Evolutionary conservation across 2,329 filamentous ascomycete genomes (phyloP), one percentile per base, ranked within the genome.

Genomic region (Fusarium napiforme): DNA sequence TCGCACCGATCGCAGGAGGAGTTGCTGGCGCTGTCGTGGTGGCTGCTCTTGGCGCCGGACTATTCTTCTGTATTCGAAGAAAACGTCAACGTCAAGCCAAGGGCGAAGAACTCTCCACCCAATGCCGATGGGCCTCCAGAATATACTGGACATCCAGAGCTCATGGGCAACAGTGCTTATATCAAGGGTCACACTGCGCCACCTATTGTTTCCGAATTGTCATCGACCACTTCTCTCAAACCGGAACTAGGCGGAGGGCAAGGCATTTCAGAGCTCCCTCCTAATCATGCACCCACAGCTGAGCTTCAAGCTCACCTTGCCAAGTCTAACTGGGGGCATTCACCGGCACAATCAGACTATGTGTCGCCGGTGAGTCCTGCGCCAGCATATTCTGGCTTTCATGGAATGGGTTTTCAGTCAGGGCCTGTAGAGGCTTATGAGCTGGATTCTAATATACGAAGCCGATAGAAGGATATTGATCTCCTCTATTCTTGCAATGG

Each of bases 61-160:
- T 79, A 1, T 79, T 82, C 30, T 79, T 86, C 61, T 81, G 85
- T 74, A 79, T 85, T 46, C 74, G 83, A 30, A 81, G 77, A 46
- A 79, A 75, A 42, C 81, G 79, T 36, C 80, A 77, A 32, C 77
- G 68, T 28, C 43, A 75, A n/a, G 47, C 49, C 15, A 65, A 65
- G 23, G 79, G 78, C 42, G 68, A 78, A 30, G 62, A 74, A 39
- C 65, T 81, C 26, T 61, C 64, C 6, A 66, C 69, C 69, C 19
- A 45, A 63, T n/a, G 45, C 60, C 19, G 55, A 70, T 14, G 46
- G 74, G 40, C 62, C 65, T 28, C 59, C 77, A 15, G 69, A 76
- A 8, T 75, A 75, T 60, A 74, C 73, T 21, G 81, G 81, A 7
- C 83, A 82, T 59, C 77, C 81, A 7, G 82, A 84, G 64, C 76